phyloP scores from a whole-genome alignment of 2,329 filamentous ascomycete species.

The Fusarium sp. region DNA sequence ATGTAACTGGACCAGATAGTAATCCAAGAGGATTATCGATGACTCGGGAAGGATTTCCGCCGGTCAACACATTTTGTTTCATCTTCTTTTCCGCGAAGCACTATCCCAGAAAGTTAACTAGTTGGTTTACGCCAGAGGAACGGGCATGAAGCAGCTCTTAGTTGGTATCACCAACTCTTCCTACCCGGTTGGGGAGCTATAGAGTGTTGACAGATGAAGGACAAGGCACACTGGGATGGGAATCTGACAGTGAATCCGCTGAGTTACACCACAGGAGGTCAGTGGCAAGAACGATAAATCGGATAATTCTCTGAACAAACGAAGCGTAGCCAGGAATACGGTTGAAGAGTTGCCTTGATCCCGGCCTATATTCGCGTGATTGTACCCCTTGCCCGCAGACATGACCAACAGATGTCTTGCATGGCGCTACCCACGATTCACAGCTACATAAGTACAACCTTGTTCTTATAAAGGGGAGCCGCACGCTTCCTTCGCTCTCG shows the following conservation, averaged over 20 bases:
- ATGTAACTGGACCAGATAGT: too few species aligned
- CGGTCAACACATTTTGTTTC: background rate
- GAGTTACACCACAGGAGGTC: too few species aligned
- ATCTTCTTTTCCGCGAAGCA: background rate
- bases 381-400: background rate
- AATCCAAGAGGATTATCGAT: background rate
- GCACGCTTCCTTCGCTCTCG: background rate
- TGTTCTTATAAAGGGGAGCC: too few species aligned
- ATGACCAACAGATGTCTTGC: background rate
- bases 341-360: background rate
- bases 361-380: background rate
- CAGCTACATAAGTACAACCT: background rate
- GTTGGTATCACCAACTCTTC: background rate
- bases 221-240: background rate
- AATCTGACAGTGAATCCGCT: background rate
- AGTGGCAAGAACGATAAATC: too few species aligned
- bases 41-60: background rate
- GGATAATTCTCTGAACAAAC: background rate
- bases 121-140: background rate
- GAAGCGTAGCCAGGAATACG: background rate
- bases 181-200: background rate
- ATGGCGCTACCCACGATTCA: background rate
- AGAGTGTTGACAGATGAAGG: background rate
- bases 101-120: background rate
- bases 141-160: background rate